A percentile compares a stretch with the other conserved stretches of the same genome.
These are phyloP conservation scores for Vigna nakashimae DNA, from an alignment of 306 rosid species.

Conservation along the genomic window DNA sequence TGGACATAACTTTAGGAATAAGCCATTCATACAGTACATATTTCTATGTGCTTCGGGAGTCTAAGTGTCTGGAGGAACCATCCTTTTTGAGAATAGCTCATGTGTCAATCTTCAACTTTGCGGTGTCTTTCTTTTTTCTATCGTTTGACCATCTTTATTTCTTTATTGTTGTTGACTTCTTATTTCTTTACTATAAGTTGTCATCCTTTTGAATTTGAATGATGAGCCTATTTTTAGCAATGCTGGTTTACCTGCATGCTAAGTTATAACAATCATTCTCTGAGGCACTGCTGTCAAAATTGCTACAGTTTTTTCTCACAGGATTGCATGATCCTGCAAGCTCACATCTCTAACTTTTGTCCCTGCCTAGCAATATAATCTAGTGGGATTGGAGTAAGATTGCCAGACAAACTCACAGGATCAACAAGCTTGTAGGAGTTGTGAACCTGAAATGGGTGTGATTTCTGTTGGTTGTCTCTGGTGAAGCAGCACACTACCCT, in stretches of 20 bases:
- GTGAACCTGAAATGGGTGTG: too few species aligned
- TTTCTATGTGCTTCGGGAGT: background rate
- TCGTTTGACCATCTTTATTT: constrained; percentile 10
- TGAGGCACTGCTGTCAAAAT: background rate
- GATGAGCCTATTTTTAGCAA: constrained; percentile 11
- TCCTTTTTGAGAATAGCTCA: constrained; percentile 33
- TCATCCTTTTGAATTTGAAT: constrained; percentile 11
- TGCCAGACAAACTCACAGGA: background rate
- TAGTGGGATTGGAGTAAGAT: background rate
- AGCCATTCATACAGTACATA: background rate
- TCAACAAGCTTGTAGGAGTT: background rate
- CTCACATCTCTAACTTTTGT: background rate
- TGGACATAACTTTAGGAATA: background rate
- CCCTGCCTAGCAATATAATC: background rate
- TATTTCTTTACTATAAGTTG: background rate
- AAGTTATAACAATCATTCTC: constrained; percentile 2
- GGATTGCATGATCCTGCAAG: background rate
- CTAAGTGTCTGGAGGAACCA: background rate
- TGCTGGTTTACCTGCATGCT: constrained; percentile 5
- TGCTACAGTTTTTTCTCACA: background rate
- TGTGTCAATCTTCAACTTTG: constrained; percentile 21
- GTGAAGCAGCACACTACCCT: too few species aligned
- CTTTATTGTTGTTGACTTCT: background rate
- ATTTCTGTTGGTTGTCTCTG: too few species aligned
- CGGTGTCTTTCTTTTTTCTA: background rate